Percentiles rank a stretch among this genome's conserved stretches.
Conservation (phyloP, 2,329 filamentous ascomycete species). For the Xylariales sp. region DNA sequence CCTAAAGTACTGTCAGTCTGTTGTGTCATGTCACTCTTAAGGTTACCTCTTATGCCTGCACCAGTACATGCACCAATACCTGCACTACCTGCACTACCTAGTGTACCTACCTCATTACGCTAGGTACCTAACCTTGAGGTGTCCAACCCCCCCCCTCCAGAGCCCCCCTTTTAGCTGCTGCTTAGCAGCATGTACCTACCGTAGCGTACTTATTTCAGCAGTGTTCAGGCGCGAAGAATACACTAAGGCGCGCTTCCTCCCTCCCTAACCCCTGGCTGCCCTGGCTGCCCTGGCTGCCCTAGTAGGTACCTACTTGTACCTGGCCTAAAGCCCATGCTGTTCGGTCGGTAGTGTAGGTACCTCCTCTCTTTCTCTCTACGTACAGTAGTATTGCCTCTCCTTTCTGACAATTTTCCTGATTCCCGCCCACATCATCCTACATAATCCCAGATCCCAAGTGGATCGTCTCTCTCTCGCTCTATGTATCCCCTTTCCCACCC, state of each 20-base stretch:
- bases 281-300: constrained; percentile 36
- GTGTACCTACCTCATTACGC: no score
- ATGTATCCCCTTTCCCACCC: constrained; percentile 30
- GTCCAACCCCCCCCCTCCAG: not conserved
- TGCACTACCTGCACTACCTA: not conserved
- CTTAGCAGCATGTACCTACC: no score
- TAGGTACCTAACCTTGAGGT: no score
- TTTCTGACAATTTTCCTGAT: constrained; percentile 50
- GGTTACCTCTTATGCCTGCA: not conserved
- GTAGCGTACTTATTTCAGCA: not conserved
- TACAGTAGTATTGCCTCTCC: constrained; percentile 42
- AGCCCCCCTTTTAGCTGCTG: not conserved
- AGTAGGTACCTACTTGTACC: constrained; percentile 21
- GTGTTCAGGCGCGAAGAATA: not conserved
- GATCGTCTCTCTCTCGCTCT: constrained; percentile 29
- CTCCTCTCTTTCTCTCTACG: not conserved
- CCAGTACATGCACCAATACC: not conserved
- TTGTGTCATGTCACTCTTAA: not conserved
- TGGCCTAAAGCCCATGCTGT: constrained; percentile 31
- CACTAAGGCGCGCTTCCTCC: not conserved
- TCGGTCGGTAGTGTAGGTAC: not conserved
- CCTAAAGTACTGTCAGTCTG: not conserved
- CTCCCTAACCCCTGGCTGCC: constrained; percentile 33
- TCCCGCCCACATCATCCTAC: constrained; percentile 44
- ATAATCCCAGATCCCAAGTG: constrained; percentile 30